These are phyloP conservation scores for Lasiosphaeris hirsuta DNA, from an alignment of 495 filamentous ascomycete genomes.

Conservation along the genomic window DNA sequence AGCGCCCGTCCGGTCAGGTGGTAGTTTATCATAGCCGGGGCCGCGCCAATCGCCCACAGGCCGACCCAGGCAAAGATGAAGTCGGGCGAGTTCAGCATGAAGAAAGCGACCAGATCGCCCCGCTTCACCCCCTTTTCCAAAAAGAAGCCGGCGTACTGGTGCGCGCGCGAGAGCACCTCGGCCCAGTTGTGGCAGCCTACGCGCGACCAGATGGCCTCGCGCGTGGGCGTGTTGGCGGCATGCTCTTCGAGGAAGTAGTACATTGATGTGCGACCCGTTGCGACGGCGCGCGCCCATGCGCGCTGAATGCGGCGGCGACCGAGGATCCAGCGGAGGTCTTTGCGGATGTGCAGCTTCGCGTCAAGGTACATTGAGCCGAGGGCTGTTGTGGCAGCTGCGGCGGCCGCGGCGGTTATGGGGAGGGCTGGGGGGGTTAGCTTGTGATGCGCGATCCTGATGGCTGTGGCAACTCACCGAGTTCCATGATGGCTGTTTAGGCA, in stretches of 20 bases:
- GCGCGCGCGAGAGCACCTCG: conserved; percentile 51
- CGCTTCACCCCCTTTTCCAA: conserved; percentile 56
- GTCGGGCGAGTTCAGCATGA: conserved; percentile 65
- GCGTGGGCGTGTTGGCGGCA: conserved; percentile 44
- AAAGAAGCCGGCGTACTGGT: conserved; percentile 66
- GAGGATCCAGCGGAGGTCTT: conserved; percentile 52
- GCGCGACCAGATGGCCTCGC: conserved; percentile 65
- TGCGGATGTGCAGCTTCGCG: conserved; percentile 62
- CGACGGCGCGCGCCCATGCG: conserved; percentile 39
- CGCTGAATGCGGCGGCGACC: conserved; percentile 33
- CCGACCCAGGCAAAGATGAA: conserved; percentile 56
- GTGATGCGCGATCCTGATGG: neutral
- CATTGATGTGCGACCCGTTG: conserved; percentile 49
- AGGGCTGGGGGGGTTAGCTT: neutral
- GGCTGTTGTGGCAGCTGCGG: conserved; percentile 51
- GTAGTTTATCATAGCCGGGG: conserved; percentile 58
- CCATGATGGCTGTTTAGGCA: neutral
- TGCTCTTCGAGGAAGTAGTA: conserved; percentile 66
- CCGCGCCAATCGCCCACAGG: conserved; percentile 45
- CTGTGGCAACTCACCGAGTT: neutral
- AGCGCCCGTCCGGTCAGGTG: conserved; percentile 54
- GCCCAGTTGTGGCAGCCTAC: conserved; percentile 60
- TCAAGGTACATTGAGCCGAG: conserved; percentile 63
- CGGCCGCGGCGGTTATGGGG: conserved; percentile 32
- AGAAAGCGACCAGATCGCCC: conserved; percentile 66